Evolutionary conservation across 306 rosid genomes (phyloP).

Genomic region (Cyamopsis tetragonoloba): DNA sequence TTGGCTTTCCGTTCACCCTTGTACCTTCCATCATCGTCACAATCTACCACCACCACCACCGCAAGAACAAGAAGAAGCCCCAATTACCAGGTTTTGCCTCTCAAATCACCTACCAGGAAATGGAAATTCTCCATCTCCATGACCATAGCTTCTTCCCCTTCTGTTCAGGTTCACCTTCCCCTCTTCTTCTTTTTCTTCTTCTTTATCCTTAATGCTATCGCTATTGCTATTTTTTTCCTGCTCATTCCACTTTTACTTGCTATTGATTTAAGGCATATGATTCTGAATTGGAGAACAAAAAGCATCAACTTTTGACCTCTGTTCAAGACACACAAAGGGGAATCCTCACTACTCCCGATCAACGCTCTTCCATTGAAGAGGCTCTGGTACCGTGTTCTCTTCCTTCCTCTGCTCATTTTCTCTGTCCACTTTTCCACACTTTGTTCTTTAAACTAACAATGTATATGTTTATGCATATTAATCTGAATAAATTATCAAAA

Average conservation of each 20-base stretch:
- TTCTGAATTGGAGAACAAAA: slow-evolving; percentile 60
- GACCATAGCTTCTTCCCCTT: too few relatives aligned
- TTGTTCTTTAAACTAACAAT: not conserved
- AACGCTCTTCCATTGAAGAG: slow-evolving; percentile 79
- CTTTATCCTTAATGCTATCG: too few relatives aligned
- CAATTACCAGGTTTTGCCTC: slow-evolving; percentile 21
- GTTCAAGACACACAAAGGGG: slow-evolving; percentile 84
- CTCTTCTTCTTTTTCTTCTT: too few relatives aligned
- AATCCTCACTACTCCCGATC: slow-evolving; percentile 63
- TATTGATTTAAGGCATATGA: slow-evolving; percentile 40
- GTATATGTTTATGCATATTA: too few relatives aligned
- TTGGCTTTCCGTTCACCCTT: slow-evolving; percentile 35
- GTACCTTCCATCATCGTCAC: not conserved
- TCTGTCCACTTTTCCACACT: not conserved
- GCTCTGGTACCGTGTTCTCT: slow-evolving; percentile 45
- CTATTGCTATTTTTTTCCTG: too few relatives aligned
- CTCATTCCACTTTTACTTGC: not conserved
- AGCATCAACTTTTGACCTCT: slow-evolving; percentile 49
- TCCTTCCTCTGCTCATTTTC: not conserved
- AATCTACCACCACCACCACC: not conserved
- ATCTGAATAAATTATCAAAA: too few relatives aligned
- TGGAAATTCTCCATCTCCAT: too few relatives aligned
- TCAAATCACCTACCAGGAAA: not conserved
- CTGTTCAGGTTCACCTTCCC: not conserved
- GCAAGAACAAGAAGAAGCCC: slow-evolving; percentile 20